Evolutionary conservation across 805 yeast species (phyloP), one percentile per base, ranked within the genome.

Genomic region (Spathaspora boniae): DNA sequence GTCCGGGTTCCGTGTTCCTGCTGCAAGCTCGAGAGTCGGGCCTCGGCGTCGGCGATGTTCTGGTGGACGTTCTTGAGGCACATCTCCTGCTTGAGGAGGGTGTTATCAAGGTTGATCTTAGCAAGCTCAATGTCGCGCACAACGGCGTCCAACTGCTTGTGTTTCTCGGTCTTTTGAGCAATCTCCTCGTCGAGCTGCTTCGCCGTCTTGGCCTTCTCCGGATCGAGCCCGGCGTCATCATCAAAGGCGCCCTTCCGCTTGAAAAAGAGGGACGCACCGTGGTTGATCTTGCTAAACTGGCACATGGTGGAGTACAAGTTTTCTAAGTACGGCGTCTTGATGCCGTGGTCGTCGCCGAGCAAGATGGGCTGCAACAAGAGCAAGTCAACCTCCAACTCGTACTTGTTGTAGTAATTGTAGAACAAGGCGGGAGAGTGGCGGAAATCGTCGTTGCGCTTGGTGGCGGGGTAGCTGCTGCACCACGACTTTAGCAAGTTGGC

Each of bases 291-390:
- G 37, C 66, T 70, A 36, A 67, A 72, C 54, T 83, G 89, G 44
- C 85, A 78, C 67, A 83, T 65, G 36, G 80, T 73, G 2, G 95
- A 87, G 54, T 86, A 89, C 38, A 86, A 62, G 47, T 86, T 86
- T 61, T 89, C 97, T 55, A 89, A 68, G 55, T 89, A 89, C 2
- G 97, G 96, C 0, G 96, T 86, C 54, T 83, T 82, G 36, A 87
- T 80, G 32, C 82, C 80, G 53, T 76, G 76, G 54, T 88, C 96
- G 61, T 88, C 96, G n/a, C 93, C 95, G 38, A 88, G 67, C 37
- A 89, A 65, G 34, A 89, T 89, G 4, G 96, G 95, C 53, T 87
- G 95, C 42, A 89, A 71, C 36, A 89, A 63, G 28, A 87, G 65
- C 52, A 87, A 68, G 61, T 89, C 97, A 27, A 84, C 67, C 42